These are phyloP conservation scores for Solanum ahanhuiri DNA, from an alignment of 257 asterid species.

Conservation along the genomic window DNA sequence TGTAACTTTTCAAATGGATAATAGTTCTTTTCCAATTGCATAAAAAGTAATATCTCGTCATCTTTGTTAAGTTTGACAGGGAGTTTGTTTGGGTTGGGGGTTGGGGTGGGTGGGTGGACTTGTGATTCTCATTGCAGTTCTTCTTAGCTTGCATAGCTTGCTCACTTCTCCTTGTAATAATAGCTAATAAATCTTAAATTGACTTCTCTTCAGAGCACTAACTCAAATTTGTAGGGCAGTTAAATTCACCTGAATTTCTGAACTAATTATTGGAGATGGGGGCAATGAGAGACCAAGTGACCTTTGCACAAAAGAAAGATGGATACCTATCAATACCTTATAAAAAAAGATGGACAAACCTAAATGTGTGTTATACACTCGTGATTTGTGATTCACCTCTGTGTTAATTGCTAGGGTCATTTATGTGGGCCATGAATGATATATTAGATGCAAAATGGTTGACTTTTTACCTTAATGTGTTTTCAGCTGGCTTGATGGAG, in stretches of 20 bases:
- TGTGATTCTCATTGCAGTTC: not conserved
- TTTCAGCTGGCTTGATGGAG: constrained; percentile 67
- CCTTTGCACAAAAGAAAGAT: not conserved
- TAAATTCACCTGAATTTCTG: not conserved
- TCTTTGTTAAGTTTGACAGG: not conserved
- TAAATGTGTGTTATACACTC: not conserved
- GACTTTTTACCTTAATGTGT: not conserved
- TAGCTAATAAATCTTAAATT: not conserved
- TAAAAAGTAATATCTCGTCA: not conserved
- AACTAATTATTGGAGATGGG: not conserved
- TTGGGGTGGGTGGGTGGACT: not conserved
- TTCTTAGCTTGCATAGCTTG: not conserved
- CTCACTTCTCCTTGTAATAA: not conserved
- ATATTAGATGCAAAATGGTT: not conserved
- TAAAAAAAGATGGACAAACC: not conserved
- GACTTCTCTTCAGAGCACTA: not conserved
- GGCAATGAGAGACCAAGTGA: not conserved
- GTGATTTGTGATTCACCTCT: not conserved
- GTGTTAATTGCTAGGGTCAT: not conserved
- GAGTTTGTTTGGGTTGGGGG: not conserved
- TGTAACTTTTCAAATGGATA: not conserved
- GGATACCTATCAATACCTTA: not conserved
- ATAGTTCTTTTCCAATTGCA: not conserved
- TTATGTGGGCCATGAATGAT: not conserved
- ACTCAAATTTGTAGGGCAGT: not conserved